phyloP scores from a whole-genome alignment of 164 flowering plant genomes.

The Magnolia kwangsiensis region DNA sequence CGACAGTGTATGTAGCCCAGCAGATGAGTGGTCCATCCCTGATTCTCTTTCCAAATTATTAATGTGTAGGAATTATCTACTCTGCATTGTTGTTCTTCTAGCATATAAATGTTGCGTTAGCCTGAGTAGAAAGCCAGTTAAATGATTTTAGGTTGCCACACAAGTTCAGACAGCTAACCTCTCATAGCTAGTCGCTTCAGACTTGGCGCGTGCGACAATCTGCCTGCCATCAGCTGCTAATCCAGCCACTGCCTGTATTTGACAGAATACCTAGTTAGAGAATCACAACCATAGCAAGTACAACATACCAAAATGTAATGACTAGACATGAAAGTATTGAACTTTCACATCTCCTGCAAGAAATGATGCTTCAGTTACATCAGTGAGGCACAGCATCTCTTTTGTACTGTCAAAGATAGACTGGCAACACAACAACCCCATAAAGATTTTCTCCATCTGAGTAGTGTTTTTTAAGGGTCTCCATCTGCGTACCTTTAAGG shows the following conservation, averaged over 20 bases:
- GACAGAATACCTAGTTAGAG: not conserved
- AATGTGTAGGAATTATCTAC: not conserved
- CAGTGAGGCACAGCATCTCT: too few species aligned
- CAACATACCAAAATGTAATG: not conserved
- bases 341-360: not conserved
- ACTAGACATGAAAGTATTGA: not conserved
- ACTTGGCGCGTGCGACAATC: slow-evolving; percentile 86
- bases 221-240: slow-evolving; percentile 98
- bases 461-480: too few species aligned
- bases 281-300: not conserved
- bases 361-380: not conserved
- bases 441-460: too few species aligned
- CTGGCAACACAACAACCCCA: too few species aligned
- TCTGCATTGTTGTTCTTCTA: not conserved
- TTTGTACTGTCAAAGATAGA: too few species aligned
- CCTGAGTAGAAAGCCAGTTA: not conserved
- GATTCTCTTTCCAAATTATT: too few species aligned
- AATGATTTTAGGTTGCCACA: not conserved
- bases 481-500: too few species aligned
- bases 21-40: too few species aligned
- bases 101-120: not conserved
- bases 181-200: slow-evolving; percentile 79
- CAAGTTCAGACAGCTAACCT: slow-evolving; percentile 38
- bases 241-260: slow-evolving; percentile 85
- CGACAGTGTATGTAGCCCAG: too few species aligned